Conservation (phyloP, 1,284 basidiomycete genomes). For the Microbotryum saponariae region DNA sequence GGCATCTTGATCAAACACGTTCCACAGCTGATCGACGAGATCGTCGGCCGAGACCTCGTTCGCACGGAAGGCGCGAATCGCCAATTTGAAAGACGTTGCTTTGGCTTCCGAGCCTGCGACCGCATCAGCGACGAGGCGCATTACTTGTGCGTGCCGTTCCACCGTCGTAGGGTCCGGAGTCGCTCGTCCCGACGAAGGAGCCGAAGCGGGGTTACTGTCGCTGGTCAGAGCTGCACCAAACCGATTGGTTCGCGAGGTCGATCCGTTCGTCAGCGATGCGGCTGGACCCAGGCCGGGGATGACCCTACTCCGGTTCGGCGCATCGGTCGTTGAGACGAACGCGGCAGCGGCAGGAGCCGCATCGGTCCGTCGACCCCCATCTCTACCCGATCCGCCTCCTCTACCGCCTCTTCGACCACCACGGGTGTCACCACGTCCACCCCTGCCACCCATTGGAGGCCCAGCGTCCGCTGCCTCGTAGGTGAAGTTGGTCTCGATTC, state of each 20-base stretch:
- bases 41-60: slow-evolving; percentile 75
- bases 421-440: not conserved
- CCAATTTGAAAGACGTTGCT: slow-evolving; percentile 65
- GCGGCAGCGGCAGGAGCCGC: slow-evolving; percentile 34
- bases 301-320: slow-evolving; percentile 43
- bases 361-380: slow-evolving; percentile 5
- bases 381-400: slow-evolving; percentile 39
- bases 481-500: slow-evolving; percentile 71
- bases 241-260: slow-evolving; percentile 5
- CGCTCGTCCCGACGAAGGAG: slow-evolving; percentile 7
- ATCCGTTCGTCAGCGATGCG: slow-evolving; percentile 21
- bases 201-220: slow-evolving; percentile 1
- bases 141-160: slow-evolving; percentile 53
- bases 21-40: slow-evolving; percentile 78
- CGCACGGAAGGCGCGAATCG: slow-evolving; percentile 64
- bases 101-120: slow-evolving; percentile 65
- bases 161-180: slow-evolving; percentile 6
- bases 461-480: slow-evolving; percentile 53
- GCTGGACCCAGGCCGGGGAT: slow-evolving; percentile 42
- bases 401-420: slow-evolving; percentile 21
- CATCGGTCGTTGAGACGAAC: slow-evolving; percentile 7
- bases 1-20: slow-evolving; percentile 66
- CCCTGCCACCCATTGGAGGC: slow-evolving; percentile 22
- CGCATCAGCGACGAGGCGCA: slow-evolving; percentile 59
- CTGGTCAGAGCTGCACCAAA: slow-evolving; percentile 4